Evolutionary conservation across 192 early-diverging fungal genomes (phyloP), one percentile per base, ranked within the genome.

Genomic region (Entomortierella beljakovae): DNA sequence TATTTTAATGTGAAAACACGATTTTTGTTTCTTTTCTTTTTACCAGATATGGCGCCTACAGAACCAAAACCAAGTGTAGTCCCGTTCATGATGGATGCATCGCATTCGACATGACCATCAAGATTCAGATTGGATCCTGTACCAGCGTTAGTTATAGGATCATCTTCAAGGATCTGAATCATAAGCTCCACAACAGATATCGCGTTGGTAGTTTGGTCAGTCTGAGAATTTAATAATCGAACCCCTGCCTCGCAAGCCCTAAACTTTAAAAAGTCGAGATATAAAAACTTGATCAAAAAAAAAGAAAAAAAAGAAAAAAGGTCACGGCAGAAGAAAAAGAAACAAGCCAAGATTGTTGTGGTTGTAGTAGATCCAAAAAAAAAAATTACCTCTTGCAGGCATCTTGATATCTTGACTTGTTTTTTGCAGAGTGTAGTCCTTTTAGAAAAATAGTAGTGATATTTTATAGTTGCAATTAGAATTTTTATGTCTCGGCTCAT

Each of bases 51-150:
- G 13, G 93, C 91, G 0, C 91, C 95, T 0, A 96, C 89, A 15
- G 89, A 93, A 3, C 91, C 93, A 86, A 94, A 95, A n/a, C 79
- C 71, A n/a, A 89, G 86, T 0, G 83, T 75, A 11, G 80, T 64
- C 1, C 88, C 83, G 37, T 86, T 73, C 93, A 95, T 95, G n/a
- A 95, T 79, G 25, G 90, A 72, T 13, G 96, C 96, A 76, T 98
- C 96, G 64, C 94, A 96, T 82, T 98, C 94, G 2, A 96, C 93
- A 2, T 64, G 68, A 1, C 93, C 94, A 0, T 81, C 57, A 0
- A 92, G 73, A 22, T 90, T 94, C 18, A 96, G 84, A 69, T 97
- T 97, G 0, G 93, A 94, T 28, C 95, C 96, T 54, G 70, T 71
- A 22, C 77, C 85, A 22, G 85, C 83, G 55, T 87, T 87, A 8